Evolutionary conservation across 176 grass and related monocot species (phyloP), one percentile per base, ranked within the genome.

Genomic region (Secale cereale): DNA sequence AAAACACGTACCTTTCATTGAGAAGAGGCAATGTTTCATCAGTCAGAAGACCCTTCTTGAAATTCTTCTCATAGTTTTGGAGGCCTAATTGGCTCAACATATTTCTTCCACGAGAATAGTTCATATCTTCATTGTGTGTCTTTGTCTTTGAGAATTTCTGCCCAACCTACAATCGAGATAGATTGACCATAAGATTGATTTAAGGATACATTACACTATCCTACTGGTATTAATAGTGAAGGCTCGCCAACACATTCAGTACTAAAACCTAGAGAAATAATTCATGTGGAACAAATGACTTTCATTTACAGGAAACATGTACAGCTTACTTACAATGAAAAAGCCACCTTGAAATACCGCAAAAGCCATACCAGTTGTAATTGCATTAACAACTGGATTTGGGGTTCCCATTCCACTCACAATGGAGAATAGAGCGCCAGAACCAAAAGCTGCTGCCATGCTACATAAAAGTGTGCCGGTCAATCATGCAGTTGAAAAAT

Each of bases 1-100:
- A 31, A 64, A 25, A 25, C 5, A 17, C 63, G 43, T 86, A 91
- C 97, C 97, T 96, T 56, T 99, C 97, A 39, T 86, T 99, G 59
- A 99, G 93, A 25, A 99, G 91, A 68, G 88, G 82, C 79, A 99
- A 86, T 50, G 93, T 99, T 83, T 68, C 79, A 94, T 99, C 97
- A 59, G 88, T 94, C 35, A 99, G 86, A 74, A 99, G 90, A 52
- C 97, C 97, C 80, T 91, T 99, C 88, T 96, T 96, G 86, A 99
- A 96, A 85, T 99, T 94, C 76, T 94, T 99, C 66, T 96, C 97
- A 77, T 99, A 99, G 70, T 94, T 99, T 81, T 99, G 88, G 72
- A 99, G 97, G 66, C 97, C 94, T 82, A 99, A 85, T 59, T 75
- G 84, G 23, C 85, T 84, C 82, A 99, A 59, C 88, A 99, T 94